phyloP scores from a whole-genome alignment of 352 stramenopile genomes.

The Pythium phragmiticola region DNA sequence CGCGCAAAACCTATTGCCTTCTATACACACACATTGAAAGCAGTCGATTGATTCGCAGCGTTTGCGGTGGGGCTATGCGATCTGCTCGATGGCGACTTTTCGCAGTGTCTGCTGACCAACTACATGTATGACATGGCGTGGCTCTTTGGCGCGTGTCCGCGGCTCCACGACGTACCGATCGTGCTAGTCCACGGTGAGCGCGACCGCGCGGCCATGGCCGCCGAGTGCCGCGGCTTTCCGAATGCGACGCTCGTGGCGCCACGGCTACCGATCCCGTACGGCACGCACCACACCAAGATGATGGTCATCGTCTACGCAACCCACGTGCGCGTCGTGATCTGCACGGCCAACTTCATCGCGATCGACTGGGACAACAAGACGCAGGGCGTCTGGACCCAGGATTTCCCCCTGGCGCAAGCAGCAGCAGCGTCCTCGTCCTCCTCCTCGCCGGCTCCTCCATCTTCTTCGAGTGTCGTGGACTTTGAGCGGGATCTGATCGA shows the following conservation, averaged over 20 bases:
- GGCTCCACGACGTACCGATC: conserved; percentile 59
- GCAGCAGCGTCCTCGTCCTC: not conserved
- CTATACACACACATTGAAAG: not conserved
- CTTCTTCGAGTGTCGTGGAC: conserved; percentile 20
- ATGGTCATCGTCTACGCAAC: conserved; percentile 64
- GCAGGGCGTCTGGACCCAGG: conserved; percentile 80
- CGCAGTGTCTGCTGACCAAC: conserved; percentile 68
- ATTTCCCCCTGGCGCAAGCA: conserved; percentile 49
- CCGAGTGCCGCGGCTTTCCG: conserved; percentile 49
- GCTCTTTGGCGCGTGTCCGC: conserved; percentile 64
- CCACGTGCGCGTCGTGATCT: conserved; percentile 77
- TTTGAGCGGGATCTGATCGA: conserved; percentile 65
- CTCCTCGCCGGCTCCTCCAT: not conserved
- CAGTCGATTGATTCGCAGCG: conserved; percentile 22
- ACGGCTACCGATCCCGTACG: conserved; percentile 75
- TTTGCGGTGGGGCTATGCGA: conserved; percentile 42
- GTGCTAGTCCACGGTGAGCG: conserved; percentile 78
- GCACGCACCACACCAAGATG: conserved; percentile 89
- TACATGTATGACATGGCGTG: conserved; percentile 82
- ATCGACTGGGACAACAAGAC: conserved; percentile 85
- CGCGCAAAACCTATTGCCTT: not conserved
- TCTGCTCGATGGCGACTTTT: conserved; percentile 60
- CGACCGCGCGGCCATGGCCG: conserved; percentile 50
- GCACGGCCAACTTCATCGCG: conserved; percentile 83
- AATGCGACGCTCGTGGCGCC: conserved; percentile 70